Base-by-base conservation (phyloP, 495 filamentous ascomycete genomes). In the Podospora fimiseda region DNA sequence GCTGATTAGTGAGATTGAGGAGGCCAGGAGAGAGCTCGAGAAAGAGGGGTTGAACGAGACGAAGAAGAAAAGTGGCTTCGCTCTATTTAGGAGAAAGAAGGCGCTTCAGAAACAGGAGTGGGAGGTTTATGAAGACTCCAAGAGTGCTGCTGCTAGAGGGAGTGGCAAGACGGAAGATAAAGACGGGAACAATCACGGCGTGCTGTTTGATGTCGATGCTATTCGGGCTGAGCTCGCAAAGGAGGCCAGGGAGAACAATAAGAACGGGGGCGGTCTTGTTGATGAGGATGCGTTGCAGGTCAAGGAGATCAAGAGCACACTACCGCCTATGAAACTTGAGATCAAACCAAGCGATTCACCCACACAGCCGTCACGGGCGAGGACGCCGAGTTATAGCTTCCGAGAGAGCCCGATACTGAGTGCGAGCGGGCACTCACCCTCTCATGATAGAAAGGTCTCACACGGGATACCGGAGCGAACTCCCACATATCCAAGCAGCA, bases 201-300 rank as follows among this genome's bases (percentile, higher is more conserved):
- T 96, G 1, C 74, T 99, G 9, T 99, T 99, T 60, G 93, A 99
- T 63, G 84, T 97, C 46, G 93, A 99, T 60, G 93, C 93, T 5
- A 96, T 99, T 56, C 80, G 88, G 44, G 81, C 86, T 2, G 90
- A 95, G 60, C 69, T 99, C 8, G 88, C 88, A 20, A 86, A 80
- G 27, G 85, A 93, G 55, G 74, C 74, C 38, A 23, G 58, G 16
- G 58, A 55, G 14, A 57, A 55, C 15, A 45, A 54, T 22, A 48
- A n/a, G n/a, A n/a, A n/a, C n/a, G n/a, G n/a, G n/a, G n/a, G n/a
- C n/a, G n/a, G 13, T 1, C 43, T 50, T 14, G 50, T 69, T 24
- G 69, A 73, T 37, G 56, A 57, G 21, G 68, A 76, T 39, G 54
- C 76, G 37, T 52, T 93, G 44, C 77, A 88, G 63, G 80, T 95